Percentiles rank a stretch among this genome's conserved stretches.
phyloP scores from a whole-genome alignment of 345 rosid species.

The Theobroma cacao region DNA sequence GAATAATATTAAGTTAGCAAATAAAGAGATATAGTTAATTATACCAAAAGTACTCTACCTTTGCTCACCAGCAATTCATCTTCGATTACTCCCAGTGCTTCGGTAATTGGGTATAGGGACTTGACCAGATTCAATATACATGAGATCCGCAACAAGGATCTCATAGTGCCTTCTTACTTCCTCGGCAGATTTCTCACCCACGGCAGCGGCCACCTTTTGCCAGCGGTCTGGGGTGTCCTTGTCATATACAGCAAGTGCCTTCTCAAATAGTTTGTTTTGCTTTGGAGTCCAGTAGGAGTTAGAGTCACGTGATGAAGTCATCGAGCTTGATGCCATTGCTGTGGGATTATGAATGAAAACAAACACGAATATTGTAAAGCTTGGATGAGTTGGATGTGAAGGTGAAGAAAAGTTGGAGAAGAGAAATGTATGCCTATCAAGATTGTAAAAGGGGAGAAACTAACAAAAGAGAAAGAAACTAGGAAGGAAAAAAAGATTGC shows the following conservation, averaged over 20 bases:
- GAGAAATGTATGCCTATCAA: neutral
- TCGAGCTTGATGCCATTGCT: slow-evolving; percentile 49
- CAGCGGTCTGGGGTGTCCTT: slow-evolving; percentile 93
- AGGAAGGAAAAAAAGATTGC: slow-evolving; percentile 1
- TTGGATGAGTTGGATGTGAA: neutral
- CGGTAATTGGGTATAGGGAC: slow-evolving; percentile 70
- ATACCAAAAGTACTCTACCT: slow-evolving; percentile 39
- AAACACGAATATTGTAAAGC: neutral
- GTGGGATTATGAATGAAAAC: neutral
- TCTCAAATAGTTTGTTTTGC: slow-evolving; percentile 85
- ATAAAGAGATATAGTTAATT: neutral
- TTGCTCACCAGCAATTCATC: slow-evolving; percentile 35
- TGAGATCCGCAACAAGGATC: slow-evolving; percentile 73
- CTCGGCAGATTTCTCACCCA: slow-evolving; percentile 73
- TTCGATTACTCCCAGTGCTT: slow-evolving; percentile 27
- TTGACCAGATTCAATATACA: slow-evolving; percentile 63
- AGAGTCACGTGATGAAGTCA: slow-evolving; percentile 40
- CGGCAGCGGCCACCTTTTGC: slow-evolving; percentile 80
- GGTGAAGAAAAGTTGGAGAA: neutral
- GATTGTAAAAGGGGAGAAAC: slow-evolving; percentile 7
- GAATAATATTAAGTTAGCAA: neutral
- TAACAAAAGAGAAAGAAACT: slow-evolving; percentile 10
- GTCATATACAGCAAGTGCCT: slow-evolving; percentile 76
- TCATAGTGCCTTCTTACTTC: slow-evolving; percentile 88
- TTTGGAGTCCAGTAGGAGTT: slow-evolving; percentile 61